phyloP scores from a whole-genome alignment of 1,284 basidiomycete species.

The Apiotrichum domesticum region DNA sequence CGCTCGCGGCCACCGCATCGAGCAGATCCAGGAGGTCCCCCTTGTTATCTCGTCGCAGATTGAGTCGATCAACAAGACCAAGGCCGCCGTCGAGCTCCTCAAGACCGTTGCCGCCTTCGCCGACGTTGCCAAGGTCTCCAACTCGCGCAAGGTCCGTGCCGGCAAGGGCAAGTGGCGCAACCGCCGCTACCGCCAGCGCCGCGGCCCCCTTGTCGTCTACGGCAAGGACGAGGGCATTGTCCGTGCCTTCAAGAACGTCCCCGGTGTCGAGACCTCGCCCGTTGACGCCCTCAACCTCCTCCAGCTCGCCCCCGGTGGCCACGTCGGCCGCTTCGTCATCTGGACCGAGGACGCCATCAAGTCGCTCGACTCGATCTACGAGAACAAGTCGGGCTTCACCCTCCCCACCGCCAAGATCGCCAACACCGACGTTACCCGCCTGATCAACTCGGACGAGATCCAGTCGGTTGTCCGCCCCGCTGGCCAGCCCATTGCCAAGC shows the following conservation, averaged over 20 bases:
- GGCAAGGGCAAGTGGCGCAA: slow-evolving; percentile 98
- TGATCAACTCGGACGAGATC: slow-evolving; percentile 98
- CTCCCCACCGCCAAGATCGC: slow-evolving; percentile 92
- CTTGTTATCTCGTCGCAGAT: slow-evolving; percentile 75
- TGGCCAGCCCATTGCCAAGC: slow-evolving; percentile 52
- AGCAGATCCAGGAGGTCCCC: slow-evolving; percentile 94
- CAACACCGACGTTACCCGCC: slow-evolving; percentile 93
- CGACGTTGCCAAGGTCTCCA: slow-evolving; percentile 95
- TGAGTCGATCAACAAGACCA: slow-evolving; percentile 93
- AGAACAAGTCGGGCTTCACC: slow-evolving; percentile 89
- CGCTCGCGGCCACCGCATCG: slow-evolving; percentile 98
- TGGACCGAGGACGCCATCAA: slow-evolving; percentile 96
- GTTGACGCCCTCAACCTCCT: slow-evolving; percentile 94
- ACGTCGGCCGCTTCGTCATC: slow-evolving; percentile 97
- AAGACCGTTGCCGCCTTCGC: slow-evolving; percentile 84
- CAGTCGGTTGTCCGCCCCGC: slow-evolving; percentile 85
- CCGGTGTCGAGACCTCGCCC: slow-evolving; percentile 95
- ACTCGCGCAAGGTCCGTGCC: slow-evolving; percentile 93
- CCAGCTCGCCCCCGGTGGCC: slow-evolving; percentile 98
- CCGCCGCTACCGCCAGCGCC: slow-evolving; percentile 93
- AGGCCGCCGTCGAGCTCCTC: slow-evolving; percentile 92
- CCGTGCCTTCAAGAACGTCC: slow-evolving; percentile 97
- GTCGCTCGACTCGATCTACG: slow-evolving; percentile 90
- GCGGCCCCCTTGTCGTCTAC: slow-evolving; percentile 96
- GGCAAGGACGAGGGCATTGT: slow-evolving; percentile 97